These are phyloP conservation scores for Quercus dentata DNA, from an alignment of 306 rosid species.

Conservation along the genomic window DNA sequence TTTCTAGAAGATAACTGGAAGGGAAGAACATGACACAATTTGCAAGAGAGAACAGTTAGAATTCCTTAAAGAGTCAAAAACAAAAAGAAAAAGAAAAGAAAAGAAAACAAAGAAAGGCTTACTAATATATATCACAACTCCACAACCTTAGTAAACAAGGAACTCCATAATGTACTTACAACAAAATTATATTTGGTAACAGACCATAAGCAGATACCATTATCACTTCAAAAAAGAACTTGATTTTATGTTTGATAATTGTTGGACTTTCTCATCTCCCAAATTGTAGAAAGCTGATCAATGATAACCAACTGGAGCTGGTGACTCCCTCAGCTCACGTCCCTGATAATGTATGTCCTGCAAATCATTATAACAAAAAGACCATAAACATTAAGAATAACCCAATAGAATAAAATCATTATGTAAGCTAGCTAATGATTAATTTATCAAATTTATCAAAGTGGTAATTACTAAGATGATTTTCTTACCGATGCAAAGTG, in stretches of 20 bases:
- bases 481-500: slow-evolving; percentile 69
- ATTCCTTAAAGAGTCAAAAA: no score
- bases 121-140: no score
- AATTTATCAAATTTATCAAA: background rate
- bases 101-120: no score
- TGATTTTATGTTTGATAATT: background rate
- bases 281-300: slow-evolving; percentile 9
- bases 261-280: background rate
- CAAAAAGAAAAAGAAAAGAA: no score
- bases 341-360: slow-evolving; percentile 79
- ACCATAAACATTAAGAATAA: background rate
- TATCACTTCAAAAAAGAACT: background rate
- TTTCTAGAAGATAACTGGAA: no score
- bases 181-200: background rate
- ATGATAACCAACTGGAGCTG: slow-evolving; percentile 75
- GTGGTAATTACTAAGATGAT: background rate
- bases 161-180: background rate
- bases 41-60: no score
- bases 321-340: slow-evolving; percentile 50
- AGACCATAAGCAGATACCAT: background rate
- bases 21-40: no score
- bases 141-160: background rate
- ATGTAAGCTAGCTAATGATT: background rate
- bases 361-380: slow-evolving; percentile 19
- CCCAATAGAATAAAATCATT: background rate